Base-by-base conservation (phyloP, 2,329 filamentous ascomycete genomes). In the Nemania sp. region DNA sequence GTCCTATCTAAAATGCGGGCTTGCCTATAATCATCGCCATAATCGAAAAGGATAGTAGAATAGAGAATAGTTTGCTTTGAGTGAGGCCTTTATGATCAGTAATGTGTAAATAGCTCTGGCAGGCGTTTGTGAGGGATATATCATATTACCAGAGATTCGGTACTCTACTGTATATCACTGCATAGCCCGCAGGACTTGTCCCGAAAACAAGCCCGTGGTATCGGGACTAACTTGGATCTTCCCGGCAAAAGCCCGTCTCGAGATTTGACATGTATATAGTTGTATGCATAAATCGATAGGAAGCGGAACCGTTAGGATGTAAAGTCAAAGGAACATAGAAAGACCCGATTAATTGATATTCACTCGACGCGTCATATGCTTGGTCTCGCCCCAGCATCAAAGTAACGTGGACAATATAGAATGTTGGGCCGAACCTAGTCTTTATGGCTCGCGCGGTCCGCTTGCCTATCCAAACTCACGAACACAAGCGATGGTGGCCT, bases 81-180 rank as follows among this genome's bases (percentile, higher is more conserved):
- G 60, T 59, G 55, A 54, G 35, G 18, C 54, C 47, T 22, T 54
- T 47, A 6, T n/a, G 22, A 41, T 41, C 26, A 41, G 22, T 13
- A 35, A 43, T 3, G 32, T 51, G 10, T 41, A 24, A 20, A 15
- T 22, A 18, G 8, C 24, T 22, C 26, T 26, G 18, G 11, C n/a
- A n/a, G 26, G 10, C 20, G 35, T 24, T 13, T 55, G 35, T 11
- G 45, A 55, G 41, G 29, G 54, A 53, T 15, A 4, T 5, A 38
- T 24, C n/a, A 49, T 49, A 56, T 56, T 29, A 29, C 15, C 27
- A 32, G 24, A 43, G 35, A 45, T 11, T 10, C 61, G 15, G 3
- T 22, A 26, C 11, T 63, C 52, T 22, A 7, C 29, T 32, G 29
- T 32, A 32, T 15, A 2, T 18, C 27, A 54, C 26, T 22, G n/a